These are phyloP conservation scores for Geum urbanum DNA, from an alignment of 306 rosid species.

Conservation along the genomic window DNA sequence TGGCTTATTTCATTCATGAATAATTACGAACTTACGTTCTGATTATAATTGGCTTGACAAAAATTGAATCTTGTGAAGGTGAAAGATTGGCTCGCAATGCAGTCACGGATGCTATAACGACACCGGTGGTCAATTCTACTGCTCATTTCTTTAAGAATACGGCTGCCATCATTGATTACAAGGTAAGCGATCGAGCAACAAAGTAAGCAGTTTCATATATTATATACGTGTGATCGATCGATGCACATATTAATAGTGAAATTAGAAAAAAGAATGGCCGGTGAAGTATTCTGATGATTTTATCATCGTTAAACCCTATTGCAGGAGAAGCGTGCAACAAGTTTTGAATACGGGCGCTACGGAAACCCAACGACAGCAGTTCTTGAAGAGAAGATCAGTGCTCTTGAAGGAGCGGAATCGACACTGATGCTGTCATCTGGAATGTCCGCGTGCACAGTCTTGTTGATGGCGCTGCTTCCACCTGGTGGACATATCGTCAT, in stretches of 20 bases:
- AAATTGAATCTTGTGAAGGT: constrained; percentile 39
- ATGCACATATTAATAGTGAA: too few relatives aligned
- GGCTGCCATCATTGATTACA: constrained; percentile 76
- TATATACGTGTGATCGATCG: neutral
- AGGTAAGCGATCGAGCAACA: constrained; percentile 47
- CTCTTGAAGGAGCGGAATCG: constrained; percentile 95
- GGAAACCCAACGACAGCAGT: constrained; percentile 93
- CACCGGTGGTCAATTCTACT: constrained; percentile 86
- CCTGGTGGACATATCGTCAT: constrained; percentile 96
- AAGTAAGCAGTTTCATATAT: too few relatives aligned
- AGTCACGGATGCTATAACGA: constrained; percentile 81
- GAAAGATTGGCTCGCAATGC: constrained; percentile 86
- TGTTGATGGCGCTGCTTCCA: constrained; percentile 85
- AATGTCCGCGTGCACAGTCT: constrained; percentile 78
- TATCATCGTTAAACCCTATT: neutral
- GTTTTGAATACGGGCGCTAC: constrained; percentile 94
- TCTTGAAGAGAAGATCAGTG: constrained; percentile 87
- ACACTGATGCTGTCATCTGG: constrained; percentile 90
- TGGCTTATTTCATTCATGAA: constrained; percentile 2
- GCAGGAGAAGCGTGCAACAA: constrained; percentile 72
- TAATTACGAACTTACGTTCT: constrained; percentile 4
- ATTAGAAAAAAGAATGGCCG: too few relatives aligned
- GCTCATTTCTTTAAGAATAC: constrained; percentile 75
- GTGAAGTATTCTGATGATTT: too few relatives aligned
- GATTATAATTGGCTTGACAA: constrained; percentile 7